A percentile compares a stretch with the other conserved stretches of the same genome.
Conservation (phyloP, 164 flowering plant species). For the Magnolia kwangsiensis region DNA sequence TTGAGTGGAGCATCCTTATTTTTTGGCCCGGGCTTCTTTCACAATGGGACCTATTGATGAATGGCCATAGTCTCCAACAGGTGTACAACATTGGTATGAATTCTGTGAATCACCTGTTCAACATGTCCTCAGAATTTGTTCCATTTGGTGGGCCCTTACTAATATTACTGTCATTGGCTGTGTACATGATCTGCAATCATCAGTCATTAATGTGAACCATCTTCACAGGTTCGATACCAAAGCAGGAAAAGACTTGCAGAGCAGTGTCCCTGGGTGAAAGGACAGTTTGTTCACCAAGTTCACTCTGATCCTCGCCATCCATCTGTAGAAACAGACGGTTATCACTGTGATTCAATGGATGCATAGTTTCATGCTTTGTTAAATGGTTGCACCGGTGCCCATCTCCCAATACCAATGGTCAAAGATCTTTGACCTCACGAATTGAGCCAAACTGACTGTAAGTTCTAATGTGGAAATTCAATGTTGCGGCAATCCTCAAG, state of each 20-base stretch:
- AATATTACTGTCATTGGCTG: too few species aligned
- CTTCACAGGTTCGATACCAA: slow-evolving; percentile 71
- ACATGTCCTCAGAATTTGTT: too few species aligned
- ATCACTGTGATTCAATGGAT: slow-evolving; percentile 12
- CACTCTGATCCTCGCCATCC: slow-evolving; percentile 12
- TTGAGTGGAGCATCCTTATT: background rate
- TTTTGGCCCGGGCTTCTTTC: background rate
- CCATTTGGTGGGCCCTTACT: too few species aligned
- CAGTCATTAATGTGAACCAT: background rate
- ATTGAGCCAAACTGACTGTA: background rate
- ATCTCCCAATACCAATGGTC: background rate
- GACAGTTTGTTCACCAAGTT: slow-evolving; percentile 83
- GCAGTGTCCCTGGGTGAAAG: slow-evolving; percentile 85
- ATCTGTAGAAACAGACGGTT: slow-evolving; percentile 12
- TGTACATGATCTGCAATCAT: too few species aligned
- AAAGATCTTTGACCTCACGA: background rate
- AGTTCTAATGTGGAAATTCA: background rate
- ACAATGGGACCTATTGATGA: too few species aligned
- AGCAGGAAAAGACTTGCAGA: slow-evolving; percentile 88
- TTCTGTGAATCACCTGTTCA: too few species aligned
- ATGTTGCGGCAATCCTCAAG: background rate
- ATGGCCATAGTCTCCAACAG: too few species aligned
- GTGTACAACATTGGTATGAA: too few species aligned
- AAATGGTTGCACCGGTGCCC: background rate
- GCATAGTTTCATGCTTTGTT: slow-evolving; percentile 4